phyloP scores from a whole-genome alignment of 1,284 basidiomycete genomes.

The Ganoderma lucidum region DNA sequence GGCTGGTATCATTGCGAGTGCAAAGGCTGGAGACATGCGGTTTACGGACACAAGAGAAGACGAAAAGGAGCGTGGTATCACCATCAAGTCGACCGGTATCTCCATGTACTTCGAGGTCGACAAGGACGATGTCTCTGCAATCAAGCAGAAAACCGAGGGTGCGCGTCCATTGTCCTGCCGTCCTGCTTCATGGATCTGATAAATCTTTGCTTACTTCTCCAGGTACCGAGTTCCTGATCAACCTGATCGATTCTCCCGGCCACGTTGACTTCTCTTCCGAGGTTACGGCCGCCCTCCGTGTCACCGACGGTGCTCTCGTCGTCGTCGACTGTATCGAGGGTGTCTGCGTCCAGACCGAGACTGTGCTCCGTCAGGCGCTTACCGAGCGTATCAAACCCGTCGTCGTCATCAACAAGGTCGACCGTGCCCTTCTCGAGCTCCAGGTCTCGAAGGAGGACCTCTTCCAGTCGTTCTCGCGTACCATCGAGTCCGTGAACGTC shows the following conservation, averaged over 20 bases:
- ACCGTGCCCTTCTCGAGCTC: conserved; percentile 98
- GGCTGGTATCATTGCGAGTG: conserved; percentile 97
- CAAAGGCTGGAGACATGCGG: conserved; percentile 97
- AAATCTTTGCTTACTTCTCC: conserved; percentile 30
- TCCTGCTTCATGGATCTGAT: conserved; percentile 33
- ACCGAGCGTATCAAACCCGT: conserved; percentile 99
- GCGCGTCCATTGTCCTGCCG: conserved; percentile 32
- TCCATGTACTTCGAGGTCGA: conserved; percentile 99
- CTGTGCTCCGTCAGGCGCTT: conserved; percentile 97
- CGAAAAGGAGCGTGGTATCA: conserved; percentile 99
- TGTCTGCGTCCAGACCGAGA: conserved; percentile 99
- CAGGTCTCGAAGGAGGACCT: conserved; percentile 98
- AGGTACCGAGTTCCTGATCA: conserved; percentile 99
- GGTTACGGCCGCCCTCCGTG: conserved; percentile 99
- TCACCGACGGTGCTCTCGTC: conserved; percentile 98
- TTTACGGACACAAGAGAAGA: conserved; percentile 99
- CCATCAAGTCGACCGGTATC: conserved; percentile 99
- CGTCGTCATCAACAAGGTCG: conserved; percentile 99
- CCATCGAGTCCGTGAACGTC: conserved; percentile 98
- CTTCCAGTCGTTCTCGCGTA: conserved; percentile 98
- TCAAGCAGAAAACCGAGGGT: conserved; percentile 97
- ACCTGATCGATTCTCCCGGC: conserved; percentile 99
- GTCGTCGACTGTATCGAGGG: conserved; percentile 99
- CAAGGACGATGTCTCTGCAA: conserved; percentile 86
- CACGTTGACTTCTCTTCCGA: conserved; percentile 99